Evolutionary conservation across 768 basidiomycete species (phyloP).

Genomic region (Suillus tomentosus): DNA sequence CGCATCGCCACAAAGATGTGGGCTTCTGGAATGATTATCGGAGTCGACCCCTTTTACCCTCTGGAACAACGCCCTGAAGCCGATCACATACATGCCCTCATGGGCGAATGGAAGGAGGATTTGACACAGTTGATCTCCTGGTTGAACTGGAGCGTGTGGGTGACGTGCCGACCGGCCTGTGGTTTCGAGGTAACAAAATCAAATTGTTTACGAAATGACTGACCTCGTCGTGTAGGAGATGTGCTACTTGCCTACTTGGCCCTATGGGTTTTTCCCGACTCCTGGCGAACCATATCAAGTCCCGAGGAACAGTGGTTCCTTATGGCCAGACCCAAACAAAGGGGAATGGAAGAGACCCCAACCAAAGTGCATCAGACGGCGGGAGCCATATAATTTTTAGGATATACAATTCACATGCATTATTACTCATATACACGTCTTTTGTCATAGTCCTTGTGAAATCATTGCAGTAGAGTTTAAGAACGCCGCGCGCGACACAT

Average conservation of each 20-base stretch:
- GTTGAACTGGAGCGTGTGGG: constrained; percentile 27
- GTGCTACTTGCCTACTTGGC: constrained; percentile 31
- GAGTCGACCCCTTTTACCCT: constrained; percentile 8
- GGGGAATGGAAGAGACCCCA: constrained; percentile 29
- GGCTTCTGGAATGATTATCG: constrained; percentile 18
- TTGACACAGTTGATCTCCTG: constrained; percentile 18
- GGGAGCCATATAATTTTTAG: constrained; percentile 15
- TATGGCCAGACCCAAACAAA: background rate
- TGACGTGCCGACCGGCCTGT: constrained; percentile 22
- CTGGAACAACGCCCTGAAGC: constrained; percentile 8
- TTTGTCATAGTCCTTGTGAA: background rate
- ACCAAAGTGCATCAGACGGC: constrained; percentile 22
- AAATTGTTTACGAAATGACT: background rate
- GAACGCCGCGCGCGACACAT: constrained; percentile 16
- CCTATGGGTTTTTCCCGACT: constrained; percentile 13
- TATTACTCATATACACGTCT: background rate
- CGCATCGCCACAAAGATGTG: constrained; percentile 22
- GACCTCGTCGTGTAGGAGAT: constrained; percentile 21
- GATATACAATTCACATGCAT: too few species aligned
- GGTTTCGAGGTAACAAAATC: constrained; percentile 12
- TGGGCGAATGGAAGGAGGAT: constrained; percentile 15
- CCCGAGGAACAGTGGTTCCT: background rate
- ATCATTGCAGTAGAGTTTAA: background rate
- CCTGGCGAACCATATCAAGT: background rate
- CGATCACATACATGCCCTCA: constrained; percentile 1